phyloP scores from a whole-genome alignment of 345 rosid species.

The Rhodamnia rubescens region DNA sequence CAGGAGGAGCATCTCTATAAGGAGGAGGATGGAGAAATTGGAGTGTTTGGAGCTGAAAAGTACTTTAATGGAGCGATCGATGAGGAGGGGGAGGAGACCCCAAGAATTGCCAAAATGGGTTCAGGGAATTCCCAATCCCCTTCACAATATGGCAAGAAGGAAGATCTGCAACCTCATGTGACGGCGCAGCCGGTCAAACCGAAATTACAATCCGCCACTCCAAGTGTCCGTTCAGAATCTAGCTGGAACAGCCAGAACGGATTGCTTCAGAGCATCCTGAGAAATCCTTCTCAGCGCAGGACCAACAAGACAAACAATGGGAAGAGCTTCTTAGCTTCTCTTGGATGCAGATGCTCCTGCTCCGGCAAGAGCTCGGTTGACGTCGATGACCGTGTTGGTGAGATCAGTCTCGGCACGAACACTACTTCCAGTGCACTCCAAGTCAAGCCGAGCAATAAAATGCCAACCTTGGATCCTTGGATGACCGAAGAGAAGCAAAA shows the following conservation, averaged over 20 bases:
- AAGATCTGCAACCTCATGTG: background rate
- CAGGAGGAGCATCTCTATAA: conserved; percentile 12
- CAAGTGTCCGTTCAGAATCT: conserved; percentile 38
- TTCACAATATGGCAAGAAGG: background rate
- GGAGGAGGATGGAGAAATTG: conserved; percentile 56
- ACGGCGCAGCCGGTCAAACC: conserved; percentile 3
- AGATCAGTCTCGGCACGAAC: conserved; percentile 24
- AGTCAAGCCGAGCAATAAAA: conserved; percentile 1
- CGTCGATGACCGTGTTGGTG: conserved; percentile 21
- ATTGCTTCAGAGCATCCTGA: conserved; percentile 12
- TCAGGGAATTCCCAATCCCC: conserved; percentile 4
- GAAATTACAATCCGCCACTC: conserved; percentile 24
- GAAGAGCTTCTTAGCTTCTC: conserved; percentile 43
- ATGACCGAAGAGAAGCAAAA: background rate
- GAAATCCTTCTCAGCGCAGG: conserved; percentile 1
- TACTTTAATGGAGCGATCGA: conserved; percentile 63
- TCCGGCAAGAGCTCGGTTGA: conserved; percentile 13
- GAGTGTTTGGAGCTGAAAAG: conserved; percentile 77
- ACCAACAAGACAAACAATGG: conserved; percentile 8
- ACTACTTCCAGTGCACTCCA: background rate
- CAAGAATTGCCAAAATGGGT: conserved; percentile 8
- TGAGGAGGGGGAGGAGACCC: conserved; percentile 6
- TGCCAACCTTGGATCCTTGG: conserved; percentile 3
- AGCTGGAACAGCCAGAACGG: conserved; percentile 58
- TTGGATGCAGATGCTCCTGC: conserved; percentile 58